Base-by-base conservation (phyloP, 192 early-diverging fungal species). In the Backusella australiensis region DNA sequence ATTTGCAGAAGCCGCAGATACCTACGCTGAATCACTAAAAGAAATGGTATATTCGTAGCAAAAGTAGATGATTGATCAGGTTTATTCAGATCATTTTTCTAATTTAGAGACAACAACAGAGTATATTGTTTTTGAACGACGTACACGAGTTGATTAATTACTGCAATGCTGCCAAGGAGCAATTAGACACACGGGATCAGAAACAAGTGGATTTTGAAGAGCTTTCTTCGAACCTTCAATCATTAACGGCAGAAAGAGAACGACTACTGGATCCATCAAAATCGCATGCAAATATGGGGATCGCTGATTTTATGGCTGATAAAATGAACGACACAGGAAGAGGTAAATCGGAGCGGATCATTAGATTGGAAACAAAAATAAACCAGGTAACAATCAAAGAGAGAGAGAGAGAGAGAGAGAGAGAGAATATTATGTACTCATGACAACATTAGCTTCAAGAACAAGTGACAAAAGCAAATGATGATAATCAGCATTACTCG, bases 131-230 rank as follows among this genome's bases (percentile, higher is more conserved):
- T 72, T 78, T 97, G 67, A 86, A 86, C 42, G 86, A 92, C 69
- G 77, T 97, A 36, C 91, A 91, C 46, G 96, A 97, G 71, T 96
- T 95, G 75, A 86, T 94, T 7, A 85, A 85, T 8, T 93, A 94
- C 75, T 94, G 94, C 79, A 85, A 85, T 70, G 88, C 90, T 12
- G 87, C 91, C 12, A 93, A 93, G 86, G 94, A 94, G 68, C 85
- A 93, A 38, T 85, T 98, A 26, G 89, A 89, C 70, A 75, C 89
- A 76, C 85, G 96, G 21, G 97, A 98, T 82, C 95, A 98, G 78
- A 97, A 97, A 83, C 97, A 98, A 84, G 86, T 96, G 3, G 96
- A 98, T 86, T 91, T 91, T 80, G 96, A 98, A 83, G 97, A 95
- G 63, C 84, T 98, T 56, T 88, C 90, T 9, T 83, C 86, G 67